A percentile compares a stretch with the other conserved stretches of the same genome.
Evolutionary conservation across 345 rosid species (phyloP).

Genomic region (Lepidium sativum): DNA sequence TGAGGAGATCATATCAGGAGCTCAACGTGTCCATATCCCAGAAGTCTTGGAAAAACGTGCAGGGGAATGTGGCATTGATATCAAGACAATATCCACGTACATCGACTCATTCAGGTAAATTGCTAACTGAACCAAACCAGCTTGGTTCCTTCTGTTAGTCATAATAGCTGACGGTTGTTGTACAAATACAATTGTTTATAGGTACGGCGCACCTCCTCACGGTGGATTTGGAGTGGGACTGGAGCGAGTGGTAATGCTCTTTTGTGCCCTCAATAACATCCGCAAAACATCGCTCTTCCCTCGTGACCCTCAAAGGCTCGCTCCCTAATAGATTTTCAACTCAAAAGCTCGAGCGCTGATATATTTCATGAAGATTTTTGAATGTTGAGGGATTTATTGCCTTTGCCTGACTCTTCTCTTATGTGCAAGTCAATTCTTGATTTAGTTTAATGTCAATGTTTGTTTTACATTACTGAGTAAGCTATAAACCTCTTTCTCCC

Average conservation of each 20-base stretch:
- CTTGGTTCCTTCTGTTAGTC: not conserved
- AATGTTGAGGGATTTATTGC: not conserved
- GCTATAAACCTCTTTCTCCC: not conserved
- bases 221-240: slow-evolving; percentile 90
- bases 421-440: not conserved
- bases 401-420: not conserved
- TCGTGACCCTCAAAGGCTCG: slow-evolving; percentile 67
- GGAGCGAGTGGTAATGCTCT: slow-evolving; percentile 88
- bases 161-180: not conserved
- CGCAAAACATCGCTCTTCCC: slow-evolving; percentile 79
- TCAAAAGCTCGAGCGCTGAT: not conserved
- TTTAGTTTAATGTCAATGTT: not conserved
- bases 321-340: slow-evolving; percentile 33
- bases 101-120: slow-evolving; percentile 80
- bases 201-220: slow-evolving; percentile 82
- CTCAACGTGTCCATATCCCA: slow-evolving; percentile 83
- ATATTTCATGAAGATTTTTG: not conserved
- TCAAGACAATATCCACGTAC: slow-evolving; percentile 61
- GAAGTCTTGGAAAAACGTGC: slow-evolving; percentile 72
- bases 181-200: slow-evolving; percentile 21
- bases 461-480: not conserved
- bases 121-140: not conserved
- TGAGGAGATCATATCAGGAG: slow-evolving; percentile 96
- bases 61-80: slow-evolving; percentile 58
- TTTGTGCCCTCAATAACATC: slow-evolving; percentile 69